Evolutionary conservation across 768 basidiomycete genomes (phyloP).

Genomic region (Podaxis sp.): DNA sequence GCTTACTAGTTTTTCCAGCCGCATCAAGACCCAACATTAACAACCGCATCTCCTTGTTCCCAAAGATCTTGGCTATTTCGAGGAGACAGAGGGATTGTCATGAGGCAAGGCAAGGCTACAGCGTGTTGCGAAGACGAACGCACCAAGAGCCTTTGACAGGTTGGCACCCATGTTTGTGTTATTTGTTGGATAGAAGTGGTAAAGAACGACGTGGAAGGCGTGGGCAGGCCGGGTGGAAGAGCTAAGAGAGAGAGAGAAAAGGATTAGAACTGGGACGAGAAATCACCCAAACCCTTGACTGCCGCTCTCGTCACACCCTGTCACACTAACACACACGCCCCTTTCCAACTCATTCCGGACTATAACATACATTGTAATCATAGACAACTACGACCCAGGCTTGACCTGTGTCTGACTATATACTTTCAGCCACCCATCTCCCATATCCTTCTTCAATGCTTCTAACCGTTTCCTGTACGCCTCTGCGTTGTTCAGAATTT

Average conservation of each 20-base stretch:
- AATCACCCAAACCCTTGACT: conserved; percentile 4
- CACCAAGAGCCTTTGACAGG: conserved; percentile 82
- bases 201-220: conserved; percentile 62
- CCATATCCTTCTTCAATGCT: conserved; percentile 83
- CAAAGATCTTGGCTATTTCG: conserved; percentile 84
- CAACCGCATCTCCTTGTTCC: conserved; percentile 98
- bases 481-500: conserved; percentile 54
- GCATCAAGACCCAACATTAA: conserved; percentile 98
- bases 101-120: conserved; percentile 14
- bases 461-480: conserved; percentile 78
- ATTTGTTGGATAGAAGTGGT: conserved; percentile 34
- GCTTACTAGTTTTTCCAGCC: conserved; percentile 96
- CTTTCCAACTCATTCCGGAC: background rate
- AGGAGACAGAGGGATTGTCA: conserved; percentile 9
- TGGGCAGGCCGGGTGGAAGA: conserved; percentile 22
- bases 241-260: conserved; percentile 18
- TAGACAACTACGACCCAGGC: conserved; percentile 11
- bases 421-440: conserved; percentile 87
- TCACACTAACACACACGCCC: conserved; percentile 5
- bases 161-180: conserved; percentile 74
- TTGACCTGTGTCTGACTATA: conserved; percentile 45
- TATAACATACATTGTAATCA: conserved; percentile 6
- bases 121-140: conserved; percentile 23
- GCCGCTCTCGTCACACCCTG: background rate
- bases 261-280: conserved; percentile 15